Conservation (phyloP, 179 eudicot species). For the Pouteria campechiana region DNA sequence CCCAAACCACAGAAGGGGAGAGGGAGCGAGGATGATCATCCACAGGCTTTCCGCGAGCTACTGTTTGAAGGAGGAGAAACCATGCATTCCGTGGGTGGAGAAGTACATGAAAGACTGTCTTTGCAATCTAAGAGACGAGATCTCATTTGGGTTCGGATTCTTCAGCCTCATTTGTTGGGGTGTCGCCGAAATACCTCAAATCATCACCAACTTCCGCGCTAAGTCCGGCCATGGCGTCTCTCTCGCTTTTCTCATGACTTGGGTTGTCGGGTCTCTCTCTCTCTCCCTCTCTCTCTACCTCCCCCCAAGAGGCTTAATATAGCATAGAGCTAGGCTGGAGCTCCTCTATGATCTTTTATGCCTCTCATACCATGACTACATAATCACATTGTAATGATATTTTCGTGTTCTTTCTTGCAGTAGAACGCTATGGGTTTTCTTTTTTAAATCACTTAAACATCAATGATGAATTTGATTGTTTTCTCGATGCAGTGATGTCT, state of each 20-base stretch:
- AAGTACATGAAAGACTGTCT: slow-evolving; percentile 67
- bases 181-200: slow-evolving; percentile 91
- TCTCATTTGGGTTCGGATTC: slow-evolving; percentile 62
- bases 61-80: slow-evolving; percentile 45
- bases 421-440: no score
- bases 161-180: slow-evolving; percentile 75
- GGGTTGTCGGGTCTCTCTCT: slow-evolving; percentile 42
- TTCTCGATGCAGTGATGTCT: slow-evolving; percentile 46
- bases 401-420: no score
- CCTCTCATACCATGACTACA: no score
- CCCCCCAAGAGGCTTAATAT: no score
- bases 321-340: no score
- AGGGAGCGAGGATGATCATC: no score
- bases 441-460: no score
- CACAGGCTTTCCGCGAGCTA: no score
- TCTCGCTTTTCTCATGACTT: slow-evolving; percentile 62
- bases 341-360: no score
- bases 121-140: slow-evolving; percentile 48
- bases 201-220: slow-evolving; percentile 72
- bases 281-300: background rate
- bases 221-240: slow-evolving; percentile 94
- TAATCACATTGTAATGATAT: no score
- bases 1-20: no score
- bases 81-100: slow-evolving; percentile 54
- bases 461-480: background rate